These are phyloP conservation scores for Rhizopogon parksii DNA, from an alignment of 1,284 basidiomycete species.

Conservation along the genomic window DNA sequence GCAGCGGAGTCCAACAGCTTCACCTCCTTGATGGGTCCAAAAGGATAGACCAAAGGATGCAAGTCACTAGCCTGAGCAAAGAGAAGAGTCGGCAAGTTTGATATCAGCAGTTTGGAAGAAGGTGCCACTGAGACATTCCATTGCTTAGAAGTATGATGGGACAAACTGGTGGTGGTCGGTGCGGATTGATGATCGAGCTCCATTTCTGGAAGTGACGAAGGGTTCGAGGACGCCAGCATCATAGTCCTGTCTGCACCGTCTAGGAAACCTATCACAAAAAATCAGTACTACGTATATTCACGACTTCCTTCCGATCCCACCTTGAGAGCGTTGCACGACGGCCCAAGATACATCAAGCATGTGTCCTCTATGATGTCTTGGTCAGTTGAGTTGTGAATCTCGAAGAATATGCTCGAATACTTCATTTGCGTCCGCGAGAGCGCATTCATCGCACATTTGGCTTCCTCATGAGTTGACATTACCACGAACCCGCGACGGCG, in stretches of 20 bases:
- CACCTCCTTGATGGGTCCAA: slow-evolving; percentile 59
- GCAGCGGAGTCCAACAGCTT: slow-evolving; percentile 30
- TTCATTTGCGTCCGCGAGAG: slow-evolving; percentile 63
- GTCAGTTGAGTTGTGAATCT: not conserved
- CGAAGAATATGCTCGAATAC: slow-evolving; percentile 24
- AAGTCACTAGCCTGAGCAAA: slow-evolving; percentile 63
- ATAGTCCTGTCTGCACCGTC: slow-evolving; percentile 72
- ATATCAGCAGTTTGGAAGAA: slow-evolving; percentile 51
- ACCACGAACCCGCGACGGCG: slow-evolving; percentile 73
- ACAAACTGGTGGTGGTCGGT: slow-evolving; percentile 11
- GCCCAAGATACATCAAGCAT: slow-evolving; percentile 74
- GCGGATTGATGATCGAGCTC: slow-evolving; percentile 17
- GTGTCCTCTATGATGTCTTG: slow-evolving; percentile 44
- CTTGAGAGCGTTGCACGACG: slow-evolving; percentile 74
- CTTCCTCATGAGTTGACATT: slow-evolving; percentile 65
- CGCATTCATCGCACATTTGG: slow-evolving; percentile 54
- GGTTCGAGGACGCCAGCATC: slow-evolving; percentile 42
- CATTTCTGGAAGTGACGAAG: slow-evolving; percentile 26
- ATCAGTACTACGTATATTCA: slow-evolving; percentile 7
- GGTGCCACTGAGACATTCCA: slow-evolving; percentile 34
- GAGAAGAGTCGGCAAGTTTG: slow-evolving; percentile 57
- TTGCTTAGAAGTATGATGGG: slow-evolving; percentile 7
- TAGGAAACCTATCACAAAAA: slow-evolving; percentile 50
- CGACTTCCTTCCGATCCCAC: slow-evolving; percentile 26
- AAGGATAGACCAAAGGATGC: slow-evolving; percentile 66